Base-by-base conservation (phyloP, 73 alveolate genomes). In the Uronychia setigera region DNA sequence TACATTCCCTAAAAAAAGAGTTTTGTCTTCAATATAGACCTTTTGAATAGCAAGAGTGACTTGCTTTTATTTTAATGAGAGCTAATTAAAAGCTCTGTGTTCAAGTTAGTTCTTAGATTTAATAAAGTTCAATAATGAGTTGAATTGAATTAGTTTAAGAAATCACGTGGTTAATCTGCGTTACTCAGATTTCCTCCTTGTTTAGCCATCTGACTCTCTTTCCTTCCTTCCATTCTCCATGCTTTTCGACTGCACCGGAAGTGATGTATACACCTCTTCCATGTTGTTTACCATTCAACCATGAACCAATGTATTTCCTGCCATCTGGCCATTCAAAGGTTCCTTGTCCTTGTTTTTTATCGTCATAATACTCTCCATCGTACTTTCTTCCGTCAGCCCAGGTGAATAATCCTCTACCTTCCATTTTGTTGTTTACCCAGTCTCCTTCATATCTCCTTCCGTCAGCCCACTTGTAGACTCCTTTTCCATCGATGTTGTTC, bases 381-480 rank as follows among this genome's bases (percentile, higher is more conserved):
- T 82, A 82, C 34, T 33, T 28, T 32, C 82, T 82, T 82, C 88
- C 88, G 74, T 82, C 88, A 60, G 60, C 58, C 88, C 88, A 82
- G 14, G 28, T 82, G 32, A 82, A 60, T 9, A 29, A 1, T 33
- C 88, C 88, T 29, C 74, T 5, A 11, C 88, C 88, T 29, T 32
- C 29, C 88, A 82, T 82, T 67, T 33, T 82, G 35, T 82, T 82
- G 86, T 88, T 80, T 1, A 81, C 31, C 88, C 91, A 92, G 57
- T 58, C 31, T 0, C 97, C 97, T 26, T 92, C 93, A 81, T 82
- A 82, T 29, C 14, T 32, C 35, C 74, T 82, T 0, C 88, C 88
- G 34, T 82, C 88, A 11, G 27, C 25, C 88, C 88, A 82, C 28
- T 26, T 60, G 28, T 60, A 67, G 32, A 19, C 31, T 26, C 88